phyloP scores from a whole-genome alignment of 2,329 filamentous ascomycete species.

The Colletotrichum sp. region DNA sequence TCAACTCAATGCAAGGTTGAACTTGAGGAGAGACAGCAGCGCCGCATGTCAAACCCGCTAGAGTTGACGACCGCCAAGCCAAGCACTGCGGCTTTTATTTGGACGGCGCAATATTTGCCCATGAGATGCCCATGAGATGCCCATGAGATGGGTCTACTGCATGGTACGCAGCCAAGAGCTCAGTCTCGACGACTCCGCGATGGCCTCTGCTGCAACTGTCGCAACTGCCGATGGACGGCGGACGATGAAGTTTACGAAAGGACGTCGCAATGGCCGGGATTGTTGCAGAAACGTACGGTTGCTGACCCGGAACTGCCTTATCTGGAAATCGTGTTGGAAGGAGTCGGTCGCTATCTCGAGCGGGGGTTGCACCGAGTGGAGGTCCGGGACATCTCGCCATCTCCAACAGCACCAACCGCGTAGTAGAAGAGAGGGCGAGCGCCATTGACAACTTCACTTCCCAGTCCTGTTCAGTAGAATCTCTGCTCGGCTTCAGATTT shows the following conservation, averaged over 20 bases:
- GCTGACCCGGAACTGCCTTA: conserved; percentile 6
- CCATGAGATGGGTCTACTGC: not conserved
- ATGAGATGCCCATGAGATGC: not conserved
- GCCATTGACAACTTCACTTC: not conserved
- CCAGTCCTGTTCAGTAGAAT: not conserved
- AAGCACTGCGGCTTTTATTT: not conserved
- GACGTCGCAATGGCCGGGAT: not conserved
- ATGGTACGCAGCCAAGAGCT: not conserved
- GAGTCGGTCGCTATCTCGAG: conserved; percentile 7
- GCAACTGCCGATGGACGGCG: not conserved
- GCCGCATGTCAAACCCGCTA: not conserved
- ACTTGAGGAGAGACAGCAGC: not conserved
- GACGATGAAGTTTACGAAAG: not conserved
- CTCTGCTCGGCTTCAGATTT: not conserved
- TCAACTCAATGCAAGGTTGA: not conserved
- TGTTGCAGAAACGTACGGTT: not conserved
- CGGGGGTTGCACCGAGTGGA: conserved; percentile 13
- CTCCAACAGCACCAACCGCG: not conserved
- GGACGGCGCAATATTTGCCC: not conserved
- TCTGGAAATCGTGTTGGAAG: conserved; percentile 4
- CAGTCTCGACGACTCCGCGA: not conserved
- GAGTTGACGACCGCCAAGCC: not conserved
- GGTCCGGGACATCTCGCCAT: not conserved
- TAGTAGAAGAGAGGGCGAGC: not conserved
- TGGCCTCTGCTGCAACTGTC: not conserved